Evolutionary conservation across 2,329 filamentous ascomycete species (phyloP), one percentile per base, ranked within the genome.

Genomic region (Xylaria sp.): DNA sequence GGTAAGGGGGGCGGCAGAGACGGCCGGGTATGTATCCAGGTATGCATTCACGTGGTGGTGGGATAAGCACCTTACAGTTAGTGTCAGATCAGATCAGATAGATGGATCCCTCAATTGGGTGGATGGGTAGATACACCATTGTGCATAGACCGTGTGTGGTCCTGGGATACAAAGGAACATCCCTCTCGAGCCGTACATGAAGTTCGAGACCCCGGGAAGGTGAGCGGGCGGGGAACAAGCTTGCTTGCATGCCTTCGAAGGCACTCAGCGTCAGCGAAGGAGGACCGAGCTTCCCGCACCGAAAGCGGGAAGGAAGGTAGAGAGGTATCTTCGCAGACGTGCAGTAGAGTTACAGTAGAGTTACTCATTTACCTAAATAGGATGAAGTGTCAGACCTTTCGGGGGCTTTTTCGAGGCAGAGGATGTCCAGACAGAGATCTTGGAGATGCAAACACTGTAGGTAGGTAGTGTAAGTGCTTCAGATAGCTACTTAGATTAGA

Each of bases 51-150:
- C 20, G 54, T 31, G 31, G 37, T 52, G 51, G 61, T 60, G n/a
- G 41, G 46, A 65, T 23, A 65, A 65, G 41, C 59, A 39, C 56
- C 41, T 34, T 56, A 60, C 61, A 44, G 66, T 61, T 55, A 64
- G 54, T 41, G 28, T 60, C 28, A 64, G 60, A 67, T 54, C 46
- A 54, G 52, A 55, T 55, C 20, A 51, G 31, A 52, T 52, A 52
- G 46, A 48, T 48, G 23, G 7, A 48, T 48, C 6, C 15, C 15
- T n/a, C 6, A 46, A 46, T 46, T n/a, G 18, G 41, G 41, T 4
- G 18, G 15, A 46, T 46, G 18, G 15, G 13, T 46, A 13, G 10
- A 18, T 15, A 44, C 18, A 44, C 41, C 25, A 50, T 34, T 13
- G 18, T 20, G 3, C 23, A 25, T 25, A 48, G 46, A 25, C 46